phyloP scores from a whole-genome alignment of 2,329 filamentous ascomycete species.

The Colletotrichum limetticola region DNA sequence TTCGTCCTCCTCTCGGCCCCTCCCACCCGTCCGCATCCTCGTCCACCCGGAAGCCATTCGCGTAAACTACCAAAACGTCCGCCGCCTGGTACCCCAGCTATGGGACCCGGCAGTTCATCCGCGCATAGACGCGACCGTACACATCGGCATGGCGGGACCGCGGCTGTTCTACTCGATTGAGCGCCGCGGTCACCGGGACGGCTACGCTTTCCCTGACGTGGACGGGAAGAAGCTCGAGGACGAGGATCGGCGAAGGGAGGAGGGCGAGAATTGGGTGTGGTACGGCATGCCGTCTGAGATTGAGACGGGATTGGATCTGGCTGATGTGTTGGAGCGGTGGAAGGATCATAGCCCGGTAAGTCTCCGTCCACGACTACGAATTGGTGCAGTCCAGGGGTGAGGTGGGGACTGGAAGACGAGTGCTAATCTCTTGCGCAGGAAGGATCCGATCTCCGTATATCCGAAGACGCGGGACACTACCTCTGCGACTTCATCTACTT shows the following conservation, averaged over 20 bases:
- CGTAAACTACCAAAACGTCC: constrained; percentile 77
- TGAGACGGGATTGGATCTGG: constrained; percentile 65
- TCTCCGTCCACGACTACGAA: background rate
- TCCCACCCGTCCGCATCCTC: constrained; percentile 68
- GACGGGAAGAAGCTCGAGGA: constrained; percentile 69
- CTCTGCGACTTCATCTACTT: constrained; percentile 85
- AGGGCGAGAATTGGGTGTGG: constrained; percentile 63
- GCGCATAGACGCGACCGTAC: constrained; percentile 74
- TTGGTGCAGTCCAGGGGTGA: background rate
- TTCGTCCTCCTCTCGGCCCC: constrained; percentile 42
- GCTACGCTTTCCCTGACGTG: constrained; percentile 78
- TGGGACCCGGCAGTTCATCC: constrained; percentile 57
- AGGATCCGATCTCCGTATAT: constrained; percentile 64
- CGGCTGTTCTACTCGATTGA: constrained; percentile 76
- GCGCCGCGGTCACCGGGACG: constrained; percentile 74
- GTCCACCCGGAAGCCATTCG: constrained; percentile 74
- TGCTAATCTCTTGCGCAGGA: constrained; percentile 42
- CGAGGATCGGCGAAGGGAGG: constrained; percentile 46
- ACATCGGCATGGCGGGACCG: constrained; percentile 83
- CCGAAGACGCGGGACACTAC: constrained; percentile 77
- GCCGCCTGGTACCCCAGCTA: constrained; percentile 70
- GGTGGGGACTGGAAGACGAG: no score
- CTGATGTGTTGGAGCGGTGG: constrained; percentile 68
- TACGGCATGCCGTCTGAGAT: constrained; percentile 65
- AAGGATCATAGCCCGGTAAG: constrained; percentile 60